Evolutionary conservation across 495 filamentous ascomycete species (phyloP).

Genomic region (Aspergillus sparsus): DNA sequence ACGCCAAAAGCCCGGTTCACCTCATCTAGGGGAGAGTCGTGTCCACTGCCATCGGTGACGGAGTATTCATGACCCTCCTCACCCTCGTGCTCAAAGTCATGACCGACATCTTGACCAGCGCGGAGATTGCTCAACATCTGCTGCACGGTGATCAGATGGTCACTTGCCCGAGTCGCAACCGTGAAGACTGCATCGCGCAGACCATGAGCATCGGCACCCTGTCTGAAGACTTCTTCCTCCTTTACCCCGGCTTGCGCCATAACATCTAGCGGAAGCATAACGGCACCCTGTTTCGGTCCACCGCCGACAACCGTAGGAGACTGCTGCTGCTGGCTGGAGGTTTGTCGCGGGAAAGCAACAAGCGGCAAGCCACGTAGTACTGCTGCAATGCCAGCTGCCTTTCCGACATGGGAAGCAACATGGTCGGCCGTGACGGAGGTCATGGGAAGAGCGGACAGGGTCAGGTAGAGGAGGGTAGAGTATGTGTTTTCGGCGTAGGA

Average conservation of each 20-base stretch:
- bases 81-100: constrained; percentile 81
- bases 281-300: constrained; percentile 58
- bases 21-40: constrained; percentile 52
- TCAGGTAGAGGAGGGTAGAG: constrained; percentile 88
- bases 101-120: constrained; percentile 69
- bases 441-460: constrained; percentile 72
- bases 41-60: constrained; percentile 28
- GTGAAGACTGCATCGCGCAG: constrained; percentile 86
- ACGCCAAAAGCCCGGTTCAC: constrained; percentile 72
- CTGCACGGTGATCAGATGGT: constrained; percentile 90
- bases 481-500: constrained; percentile 93
- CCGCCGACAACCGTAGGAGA: constrained; percentile 35
- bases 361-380: constrained; percentile 81
- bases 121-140: constrained; percentile 84
- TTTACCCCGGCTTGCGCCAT: constrained; percentile 78
- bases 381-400: constrained; percentile 84
- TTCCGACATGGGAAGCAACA: constrained; percentile 90
- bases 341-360: constrained; percentile 69
- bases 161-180: constrained; percentile 89
- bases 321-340: constrained; percentile 57
- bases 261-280: constrained; percentile 82
- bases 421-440: constrained; percentile 85
- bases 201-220: constrained; percentile 73
- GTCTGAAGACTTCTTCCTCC: constrained; percentile 85
- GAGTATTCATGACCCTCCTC: constrained; percentile 74